Conservation (phyloP, 768 basidiomycete genomes). For the Phanerochaete carnosa region DNA sequence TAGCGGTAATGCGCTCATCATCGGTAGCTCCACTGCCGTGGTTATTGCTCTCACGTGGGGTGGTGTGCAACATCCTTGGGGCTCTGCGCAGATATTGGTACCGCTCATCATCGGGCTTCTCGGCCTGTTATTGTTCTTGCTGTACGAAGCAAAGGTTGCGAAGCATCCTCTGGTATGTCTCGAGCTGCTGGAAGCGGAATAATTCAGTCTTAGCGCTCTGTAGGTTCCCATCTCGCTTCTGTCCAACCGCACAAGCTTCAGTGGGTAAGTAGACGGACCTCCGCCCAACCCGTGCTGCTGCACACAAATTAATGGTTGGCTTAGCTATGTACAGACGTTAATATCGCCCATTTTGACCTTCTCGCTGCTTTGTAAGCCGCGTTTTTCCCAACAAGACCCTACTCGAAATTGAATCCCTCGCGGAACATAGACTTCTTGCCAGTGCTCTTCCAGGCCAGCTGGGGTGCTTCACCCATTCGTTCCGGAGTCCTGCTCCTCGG, state of each 20-base stretch:
- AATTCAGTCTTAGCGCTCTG: not conserved
- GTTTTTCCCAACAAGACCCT: too few relatives aligned
- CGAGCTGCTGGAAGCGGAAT: not conserved
- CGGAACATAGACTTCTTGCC: conserved; percentile 13
- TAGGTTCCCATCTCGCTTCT: conserved; percentile 4
- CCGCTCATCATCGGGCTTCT: conserved; percentile 37
- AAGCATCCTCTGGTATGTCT: conserved; percentile 21
- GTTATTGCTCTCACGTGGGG: conserved; percentile 28
- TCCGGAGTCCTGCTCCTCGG: conserved; percentile 9
- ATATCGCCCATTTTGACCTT: not conserved
- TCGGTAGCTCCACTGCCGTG: conserved; percentile 15
- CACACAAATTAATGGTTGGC: not conserved
- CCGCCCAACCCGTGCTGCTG: too few relatives aligned
- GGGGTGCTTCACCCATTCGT: conserved; percentile 7
- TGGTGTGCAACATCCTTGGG: conserved; percentile 35
- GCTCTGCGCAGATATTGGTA: conserved; percentile 27
- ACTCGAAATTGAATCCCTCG: not conserved
- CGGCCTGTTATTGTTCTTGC: too few relatives aligned
- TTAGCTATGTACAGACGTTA: conserved; percentile 11
- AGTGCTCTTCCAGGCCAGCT: conserved; percentile 9
- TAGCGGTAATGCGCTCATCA: conserved; percentile 24
- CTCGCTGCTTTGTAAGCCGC: not conserved
- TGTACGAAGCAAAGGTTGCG: conserved; percentile 27
- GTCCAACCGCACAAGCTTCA: conserved; percentile 12
- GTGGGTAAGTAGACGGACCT: conserved; percentile 11